Evolutionary conservation across 352 stramenopile species (phyloP).

Genomic region (Plasmopara muralis): DNA sequence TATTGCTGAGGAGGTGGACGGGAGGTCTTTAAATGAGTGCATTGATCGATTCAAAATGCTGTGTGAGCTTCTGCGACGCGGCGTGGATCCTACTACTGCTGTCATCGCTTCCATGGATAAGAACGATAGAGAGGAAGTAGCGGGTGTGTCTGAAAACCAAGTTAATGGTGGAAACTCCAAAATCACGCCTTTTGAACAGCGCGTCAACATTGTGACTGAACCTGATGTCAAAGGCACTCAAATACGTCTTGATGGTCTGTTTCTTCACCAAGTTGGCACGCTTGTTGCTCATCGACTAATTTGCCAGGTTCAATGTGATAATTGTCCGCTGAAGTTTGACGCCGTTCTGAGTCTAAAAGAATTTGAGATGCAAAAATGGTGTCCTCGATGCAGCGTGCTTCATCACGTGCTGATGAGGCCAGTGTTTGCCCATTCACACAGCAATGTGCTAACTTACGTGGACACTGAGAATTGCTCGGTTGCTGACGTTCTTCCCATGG

Average conservation of each 20-base stretch:
- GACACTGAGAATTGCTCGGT: constrained; percentile 69
- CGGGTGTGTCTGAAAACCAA: constrained; percentile 12
- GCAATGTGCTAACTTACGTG: constrained; percentile 56
- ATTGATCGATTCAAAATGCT: constrained; percentile 77
- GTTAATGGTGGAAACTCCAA: constrained; percentile 22
- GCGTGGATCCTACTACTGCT: constrained; percentile 14
- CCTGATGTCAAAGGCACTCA: constrained; percentile 43
- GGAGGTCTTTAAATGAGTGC: constrained; percentile 70
- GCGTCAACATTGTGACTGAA: constrained; percentile 49
- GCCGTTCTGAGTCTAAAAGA: constrained; percentile 40
- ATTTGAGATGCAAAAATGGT: constrained; percentile 62
- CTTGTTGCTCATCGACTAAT: constrained; percentile 54
- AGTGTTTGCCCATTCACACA: constrained; percentile 63
- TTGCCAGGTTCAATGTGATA: constrained; percentile 59
- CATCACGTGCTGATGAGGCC: constrained; percentile 60
- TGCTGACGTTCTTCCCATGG: constrained; percentile 59
- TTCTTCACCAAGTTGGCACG: constrained; percentile 75
- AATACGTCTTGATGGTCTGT: constrained; percentile 59
- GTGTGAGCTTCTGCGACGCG: constrained; percentile 37
- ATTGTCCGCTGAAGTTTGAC: constrained; percentile 75
- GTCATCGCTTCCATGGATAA: constrained; percentile 5
- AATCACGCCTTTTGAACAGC: constrained; percentile 43
- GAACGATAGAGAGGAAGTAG: constrained; percentile 14
- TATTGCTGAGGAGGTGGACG: constrained; percentile 60
- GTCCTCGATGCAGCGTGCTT: constrained; percentile 65